Percentiles rank a stretch among this genome's conserved stretches.
phyloP scores from a whole-genome alignment of 257 asterid species.

The Linaria vulgaris region DNA sequence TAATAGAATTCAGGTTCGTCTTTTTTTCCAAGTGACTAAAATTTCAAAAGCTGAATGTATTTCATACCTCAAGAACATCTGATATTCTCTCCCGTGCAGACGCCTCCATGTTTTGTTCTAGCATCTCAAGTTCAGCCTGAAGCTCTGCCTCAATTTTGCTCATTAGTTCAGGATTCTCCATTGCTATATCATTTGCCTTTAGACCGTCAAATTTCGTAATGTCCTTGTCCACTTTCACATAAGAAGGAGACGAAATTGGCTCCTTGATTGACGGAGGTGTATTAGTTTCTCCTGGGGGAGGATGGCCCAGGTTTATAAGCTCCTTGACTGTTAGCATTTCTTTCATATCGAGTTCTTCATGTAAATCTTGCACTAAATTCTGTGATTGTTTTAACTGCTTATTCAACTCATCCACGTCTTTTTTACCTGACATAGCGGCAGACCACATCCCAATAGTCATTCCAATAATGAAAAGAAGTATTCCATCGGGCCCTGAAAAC shows the following conservation, averaged over 20 bases:
- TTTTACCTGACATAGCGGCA: constrained; percentile 36
- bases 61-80: constrained; percentile 43
- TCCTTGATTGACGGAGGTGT: constrained; percentile 29
- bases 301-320: constrained; percentile 32
- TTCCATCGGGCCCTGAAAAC: constrained; percentile 39
- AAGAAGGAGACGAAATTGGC: constrained; percentile 37
- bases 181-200: constrained; percentile 19
- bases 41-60: constrained; percentile 9
- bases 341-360: constrained; percentile 67
- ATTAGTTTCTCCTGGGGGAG: constrained; percentile 21
- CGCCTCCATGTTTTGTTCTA: constrained; percentile 49
- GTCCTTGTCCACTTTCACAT: constrained; percentile 15
- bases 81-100: constrained; percentile 39
- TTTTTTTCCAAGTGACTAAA: not conserved
- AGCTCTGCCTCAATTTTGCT: constrained; percentile 80
- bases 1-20: not conserved
- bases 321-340: constrained; percentile 57
- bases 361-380: constrained; percentile 60
- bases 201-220: constrained; percentile 4
- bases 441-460: constrained; percentile 59
- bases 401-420: constrained; percentile 45
- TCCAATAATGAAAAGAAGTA: constrained; percentile 55
- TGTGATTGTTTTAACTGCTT: constrained; percentile 49
- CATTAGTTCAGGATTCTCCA: constrained; percentile 39
- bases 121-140: constrained; percentile 74